Base-by-base conservation (phyloP, 169 alveolate species). In the Blepharisma undulans region DNA sequence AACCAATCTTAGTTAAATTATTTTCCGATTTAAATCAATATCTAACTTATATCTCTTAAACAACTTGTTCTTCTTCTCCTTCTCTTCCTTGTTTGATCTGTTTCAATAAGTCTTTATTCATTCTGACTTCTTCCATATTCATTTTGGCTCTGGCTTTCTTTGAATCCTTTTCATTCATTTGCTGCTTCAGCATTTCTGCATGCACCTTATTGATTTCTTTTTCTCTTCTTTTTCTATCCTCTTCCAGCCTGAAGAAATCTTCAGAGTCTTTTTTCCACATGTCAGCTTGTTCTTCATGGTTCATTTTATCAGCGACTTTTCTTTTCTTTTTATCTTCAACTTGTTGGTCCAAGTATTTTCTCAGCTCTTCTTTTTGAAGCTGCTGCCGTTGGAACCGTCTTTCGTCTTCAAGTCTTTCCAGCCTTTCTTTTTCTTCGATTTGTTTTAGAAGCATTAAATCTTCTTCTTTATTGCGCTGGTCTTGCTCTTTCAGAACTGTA, bases 251-350 rank as follows among this genome's bases (percentile, higher is more conserved):
- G 21, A 25, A 34, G 71, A 85, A 91, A 34, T 93, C 81, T 30
- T 71, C 86, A 14, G 60, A 29, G 30, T 93, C 94, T 27, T 32
- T 27, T n/a, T 71, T 72, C 95, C 95, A 93, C 93, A 93, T 92
- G 22, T 71, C 59, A 10, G 95, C 95, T 79, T 93, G 87, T 66
- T 93, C 92, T n/a, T 91, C 90, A 60, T 86, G 85, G n/a, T 36
- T 33, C n/a, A 32, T 72, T 76, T 91, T 91, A n/a, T 93, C 95
- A 18, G 82, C 12, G 21, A 71, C 19, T 48, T 91, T 92, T 34
- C 91, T 87, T 36, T 34, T 32, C 77, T 92, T 88, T 85, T 91
- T 93, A 77, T 93, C 95, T 18, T 79, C 86, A 59, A 91, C 79
- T 72, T 93, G 87, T 36, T 82, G 25, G 2, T 36, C 92, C 29